Evolutionary conservation across 1,284 basidiomycete genomes (phyloP), one percentile per base, ranked within the genome.

Genomic region (Irpex sp.): DNA sequence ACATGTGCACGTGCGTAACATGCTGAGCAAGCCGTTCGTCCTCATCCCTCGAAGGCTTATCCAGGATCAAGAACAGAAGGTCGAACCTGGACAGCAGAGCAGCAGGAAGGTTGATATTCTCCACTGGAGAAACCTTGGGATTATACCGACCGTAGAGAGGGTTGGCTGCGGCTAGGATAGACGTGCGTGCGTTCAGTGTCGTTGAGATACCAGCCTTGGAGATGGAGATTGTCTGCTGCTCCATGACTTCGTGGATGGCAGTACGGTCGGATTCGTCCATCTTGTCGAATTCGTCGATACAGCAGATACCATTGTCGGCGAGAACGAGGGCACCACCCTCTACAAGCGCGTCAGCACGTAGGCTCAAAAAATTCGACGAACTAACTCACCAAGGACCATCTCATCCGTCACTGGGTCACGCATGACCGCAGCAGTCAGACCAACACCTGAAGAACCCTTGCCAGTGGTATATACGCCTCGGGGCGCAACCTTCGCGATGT

Each of bases 231-330:
- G 97, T 99, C 77, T 99, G 97, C 74, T 99, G 97, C 76, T 99
- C 97, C 97, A 99, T 99, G 62, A 99, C 97, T 83, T 99, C 97
- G 80, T 99, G 97, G 67, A 99, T 99, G 11, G 97, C 95, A 0
- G 97, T 99, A 65, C 97, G 86, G 76, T 99, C 97, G 1, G 93
- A 78, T 76, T 99, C 97, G 68, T 99, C 97, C 97, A 99, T 99
- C 79, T 99, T 99, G 81, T 99, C 97, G 75, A 99, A 99, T 74
- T 99, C 97, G 72, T 99, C 97, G 69, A 99, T 99, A 76, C 97
- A 99, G 78, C 96, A 98, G 72, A 99, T 99, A 37, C 97, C 97
- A 70, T 99, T 99, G 77, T 99, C 97, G 3, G 97, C 97, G 31
- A 99, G 85, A 1, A 99, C 97, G 49, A 99, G 86, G 6, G 97